Evolutionary conservation across 2,329 filamentous ascomycete genomes (phyloP).

Genomic region (Aspergillus piperis): DNA sequence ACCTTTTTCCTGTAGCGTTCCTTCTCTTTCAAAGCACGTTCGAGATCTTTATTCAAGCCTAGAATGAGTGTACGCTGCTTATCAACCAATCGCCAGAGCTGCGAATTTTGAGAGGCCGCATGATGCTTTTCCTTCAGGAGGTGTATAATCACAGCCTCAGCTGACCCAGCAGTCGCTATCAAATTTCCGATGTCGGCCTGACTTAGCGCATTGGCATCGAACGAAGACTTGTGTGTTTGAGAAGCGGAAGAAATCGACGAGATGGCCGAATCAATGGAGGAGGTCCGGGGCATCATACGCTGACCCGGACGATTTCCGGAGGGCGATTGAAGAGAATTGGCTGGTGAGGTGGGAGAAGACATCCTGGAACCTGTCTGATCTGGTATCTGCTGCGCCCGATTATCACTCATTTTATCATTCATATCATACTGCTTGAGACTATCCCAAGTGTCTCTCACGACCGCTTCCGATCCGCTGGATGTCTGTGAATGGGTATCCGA

Average conservation of each 20-base stretch:
- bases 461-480: slow-evolving; percentile 17
- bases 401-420: slow-evolving; percentile 23
- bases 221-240: slow-evolving; percentile 59
- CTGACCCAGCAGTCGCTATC: slow-evolving; percentile 80
- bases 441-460: slow-evolving; percentile 15
- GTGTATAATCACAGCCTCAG: slow-evolving; percentile 85
- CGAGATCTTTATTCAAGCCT: slow-evolving; percentile 90
- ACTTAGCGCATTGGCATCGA: slow-evolving; percentile 58
- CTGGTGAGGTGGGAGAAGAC: slow-evolving; percentile 32
- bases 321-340: slow-evolving; percentile 34
- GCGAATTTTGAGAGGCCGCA: slow-evolving; percentile 82
- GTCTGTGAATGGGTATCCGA: slow-evolving; percentile 23
- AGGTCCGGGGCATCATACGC: slow-evolving; percentile 64
- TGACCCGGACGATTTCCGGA: slow-evolving; percentile 34
- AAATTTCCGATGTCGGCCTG: slow-evolving; percentile 76
- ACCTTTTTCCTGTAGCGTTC: slow-evolving; percentile 89
- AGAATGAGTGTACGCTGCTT: slow-evolving; percentile 94
- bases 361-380: slow-evolving; percentile 30
- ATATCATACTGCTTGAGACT: slow-evolving; percentile 27
- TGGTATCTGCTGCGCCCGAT: slow-evolving; percentile 29
- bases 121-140: slow-evolving; percentile 89
- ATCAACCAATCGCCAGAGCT: slow-evolving; percentile 93
- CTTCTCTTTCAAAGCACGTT: slow-evolving; percentile 88
- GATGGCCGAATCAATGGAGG: slow-evolving; percentile 91
- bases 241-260: slow-evolving; percentile 69